Percentiles rank a stretch among this genome's conserved stretches.
Conservation (phyloP, 306 rosid genomes). For the Trifolium subterraneum region DNA sequence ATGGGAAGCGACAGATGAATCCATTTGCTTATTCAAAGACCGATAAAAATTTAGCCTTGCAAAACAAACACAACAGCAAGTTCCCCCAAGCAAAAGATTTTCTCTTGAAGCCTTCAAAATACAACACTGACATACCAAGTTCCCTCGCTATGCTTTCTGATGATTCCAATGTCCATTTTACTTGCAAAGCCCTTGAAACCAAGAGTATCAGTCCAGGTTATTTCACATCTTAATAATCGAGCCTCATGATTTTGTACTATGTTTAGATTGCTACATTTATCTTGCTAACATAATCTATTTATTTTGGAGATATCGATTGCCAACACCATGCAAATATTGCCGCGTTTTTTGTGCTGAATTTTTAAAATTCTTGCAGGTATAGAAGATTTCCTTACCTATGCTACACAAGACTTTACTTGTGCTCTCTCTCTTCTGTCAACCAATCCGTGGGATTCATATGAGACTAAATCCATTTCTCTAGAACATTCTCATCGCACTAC, state of each 20-base stretch:
- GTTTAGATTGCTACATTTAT: constrained; percentile 10
- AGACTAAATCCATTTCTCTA: constrained; percentile 47
- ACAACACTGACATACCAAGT: constrained; percentile 41
- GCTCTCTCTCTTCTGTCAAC: constrained; percentile 99
- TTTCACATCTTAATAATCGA: constrained; percentile 8
- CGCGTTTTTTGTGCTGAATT: no score
- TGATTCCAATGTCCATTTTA: constrained; percentile 42
- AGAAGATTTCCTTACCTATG: constrained; percentile 57
- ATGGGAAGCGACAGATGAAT: constrained; percentile 53
- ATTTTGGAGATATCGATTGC: constrained; percentile 3
- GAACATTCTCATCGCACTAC: constrained; percentile 40
- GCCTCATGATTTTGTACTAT: neutral
- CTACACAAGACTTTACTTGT: constrained; percentile 59
- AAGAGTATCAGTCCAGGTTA: constrained; percentile 56
- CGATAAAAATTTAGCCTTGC: constrained; percentile 49
- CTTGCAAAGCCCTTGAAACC: constrained; percentile 46
- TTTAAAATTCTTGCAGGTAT: constrained; percentile 52
- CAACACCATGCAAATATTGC: neutral
- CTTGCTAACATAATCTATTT: neutral
- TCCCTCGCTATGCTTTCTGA: constrained; percentile 43
- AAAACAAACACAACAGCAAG: constrained; percentile 38
- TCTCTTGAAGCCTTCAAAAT: constrained; percentile 52
- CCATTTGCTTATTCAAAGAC: constrained; percentile 46
- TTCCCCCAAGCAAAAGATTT: constrained; percentile 55
- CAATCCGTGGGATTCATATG: constrained; percentile 57